Percentiles rank a stretch among this genome's conserved stretches.
phyloP scores from a whole-genome alignment of 228 moss, liverwort and hornwort genomes.

The Sphagnum magellanicum region DNA sequence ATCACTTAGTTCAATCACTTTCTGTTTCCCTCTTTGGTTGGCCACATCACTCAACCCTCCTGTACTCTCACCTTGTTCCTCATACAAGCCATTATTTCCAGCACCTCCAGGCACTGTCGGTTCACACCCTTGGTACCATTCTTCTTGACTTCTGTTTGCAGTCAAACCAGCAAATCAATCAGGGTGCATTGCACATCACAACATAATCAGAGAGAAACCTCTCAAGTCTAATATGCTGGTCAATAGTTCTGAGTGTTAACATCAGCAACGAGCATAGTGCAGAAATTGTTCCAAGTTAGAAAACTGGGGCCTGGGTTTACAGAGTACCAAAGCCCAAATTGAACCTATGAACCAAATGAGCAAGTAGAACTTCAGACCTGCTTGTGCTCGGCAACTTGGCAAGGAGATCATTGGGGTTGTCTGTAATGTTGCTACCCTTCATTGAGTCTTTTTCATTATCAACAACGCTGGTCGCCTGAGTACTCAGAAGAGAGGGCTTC shows the following conservation, averaged over 20 bases:
- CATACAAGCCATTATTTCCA: constrained; percentile 23
- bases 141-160: constrained; percentile 37
- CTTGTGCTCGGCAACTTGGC: constrained; percentile 7
- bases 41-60: constrained; percentile 38
- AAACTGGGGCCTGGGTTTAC: neutral
- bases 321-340: neutral
- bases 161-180: neutral
- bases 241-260: neutral
- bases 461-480: constrained; percentile 15
- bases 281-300: neutral
- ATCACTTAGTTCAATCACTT: constrained; percentile 54
- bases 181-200: neutral
- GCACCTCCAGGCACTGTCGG: constrained; percentile 34
- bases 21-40: constrained; percentile 46
- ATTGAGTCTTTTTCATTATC: constrained; percentile 15
- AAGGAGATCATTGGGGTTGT: constrained; percentile 31
- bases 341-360: neutral
- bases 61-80: constrained; percentile 60
- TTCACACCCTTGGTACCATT: constrained; percentile 52
- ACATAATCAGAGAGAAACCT: neutral
- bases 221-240: neutral
- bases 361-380: constrained; percentile 19
- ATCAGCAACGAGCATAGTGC: neutral
- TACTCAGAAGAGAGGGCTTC: constrained; percentile 15
- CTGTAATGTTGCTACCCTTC: constrained; percentile 29